Conservation (phyloP, 208 protist genomes). For the Porcisia deanei region DNA sequence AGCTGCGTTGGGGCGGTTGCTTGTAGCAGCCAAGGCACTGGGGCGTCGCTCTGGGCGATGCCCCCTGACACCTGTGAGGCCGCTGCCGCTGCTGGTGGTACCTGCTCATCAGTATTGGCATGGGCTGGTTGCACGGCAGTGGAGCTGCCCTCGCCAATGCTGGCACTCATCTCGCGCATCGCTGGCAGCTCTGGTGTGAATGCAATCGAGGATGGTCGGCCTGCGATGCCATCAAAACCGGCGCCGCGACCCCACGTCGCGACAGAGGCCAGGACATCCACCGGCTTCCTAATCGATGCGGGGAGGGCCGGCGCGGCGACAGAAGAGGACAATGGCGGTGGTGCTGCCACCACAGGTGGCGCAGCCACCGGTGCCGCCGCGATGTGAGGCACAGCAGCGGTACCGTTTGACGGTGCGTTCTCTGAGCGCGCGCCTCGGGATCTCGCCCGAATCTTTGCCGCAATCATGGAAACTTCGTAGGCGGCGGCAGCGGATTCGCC, state of each 20-base stretch:
- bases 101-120: neutral
- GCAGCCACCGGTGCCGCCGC: neutral
- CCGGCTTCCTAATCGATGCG: conserved; percentile 24
- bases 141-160: neutral
- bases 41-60: neutral
- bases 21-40: conserved; percentile 16
- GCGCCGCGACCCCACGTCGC: conserved; percentile 28
- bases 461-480: neutral
- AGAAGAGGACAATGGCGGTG: neutral
- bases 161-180: neutral
- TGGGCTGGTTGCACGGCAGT: neutral
- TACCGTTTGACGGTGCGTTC: neutral
- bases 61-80: neutral
- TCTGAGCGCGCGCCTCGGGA: neutral
- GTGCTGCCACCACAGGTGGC: neutral
- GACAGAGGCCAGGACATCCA: conserved; percentile 26
- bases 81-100: neutral
- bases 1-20: conserved; percentile 1
- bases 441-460: neutral
- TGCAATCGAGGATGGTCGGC: conserved; percentile 2
- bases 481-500: conserved; percentile 11
- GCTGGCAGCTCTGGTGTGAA: neutral
- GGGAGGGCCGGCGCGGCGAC: neutral
- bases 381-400: neutral
- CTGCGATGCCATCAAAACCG: conserved; percentile 31